These are phyloP conservation scores for Aureobasidium leucospermi DNA, from an alignment of 2,329 filamentous ascomycete genomes.

Conservation along the genomic window DNA sequence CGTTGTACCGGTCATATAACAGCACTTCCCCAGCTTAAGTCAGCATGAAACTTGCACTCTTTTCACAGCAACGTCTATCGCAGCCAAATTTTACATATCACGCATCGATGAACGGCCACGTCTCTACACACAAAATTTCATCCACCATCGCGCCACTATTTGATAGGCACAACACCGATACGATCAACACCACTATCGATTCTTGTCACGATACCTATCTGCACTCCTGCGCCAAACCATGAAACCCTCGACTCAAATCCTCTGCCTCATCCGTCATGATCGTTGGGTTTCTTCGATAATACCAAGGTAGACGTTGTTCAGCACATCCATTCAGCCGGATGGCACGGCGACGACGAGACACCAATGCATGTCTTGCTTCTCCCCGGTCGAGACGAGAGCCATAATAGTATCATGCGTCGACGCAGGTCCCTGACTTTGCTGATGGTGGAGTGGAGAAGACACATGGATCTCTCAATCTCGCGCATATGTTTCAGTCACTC, in stretches of 20 bases:
- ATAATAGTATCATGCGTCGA: constrained; percentile 1
- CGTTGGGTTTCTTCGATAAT: not conserved
- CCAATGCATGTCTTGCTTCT: constrained; percentile 10
- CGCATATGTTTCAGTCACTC: constrained; percentile 2
- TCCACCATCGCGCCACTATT: constrained; percentile 1
- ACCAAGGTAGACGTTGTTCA: constrained; percentile 11
- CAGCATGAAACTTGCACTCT: constrained; percentile 8
- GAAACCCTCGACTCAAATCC: constrained; percentile 5
- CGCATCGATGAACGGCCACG: not conserved
- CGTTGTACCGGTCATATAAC: constrained; percentile 15
- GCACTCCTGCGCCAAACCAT: constrained; percentile 4
- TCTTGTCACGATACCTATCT: constrained; percentile 8
- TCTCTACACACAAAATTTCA: constrained; percentile 7
- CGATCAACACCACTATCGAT: constrained; percentile 13
- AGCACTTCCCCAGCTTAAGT: constrained; percentile 11
- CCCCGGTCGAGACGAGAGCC: constrained; percentile 2
- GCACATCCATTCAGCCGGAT: constrained; percentile 8
- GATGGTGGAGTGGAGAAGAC: constrained; percentile 12
- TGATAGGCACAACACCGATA: constrained; percentile 6
- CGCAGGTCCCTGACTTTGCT: not conserved
- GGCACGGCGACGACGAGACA: constrained; percentile 6
- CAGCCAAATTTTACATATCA: constrained; percentile 12
- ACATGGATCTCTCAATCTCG: not conserved
- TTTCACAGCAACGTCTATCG: constrained; percentile 13
- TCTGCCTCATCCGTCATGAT: constrained; percentile 9